Base-by-base conservation (phyloP, 352 stramenopile genomes). In the Globisporangium spinosum region DNA sequence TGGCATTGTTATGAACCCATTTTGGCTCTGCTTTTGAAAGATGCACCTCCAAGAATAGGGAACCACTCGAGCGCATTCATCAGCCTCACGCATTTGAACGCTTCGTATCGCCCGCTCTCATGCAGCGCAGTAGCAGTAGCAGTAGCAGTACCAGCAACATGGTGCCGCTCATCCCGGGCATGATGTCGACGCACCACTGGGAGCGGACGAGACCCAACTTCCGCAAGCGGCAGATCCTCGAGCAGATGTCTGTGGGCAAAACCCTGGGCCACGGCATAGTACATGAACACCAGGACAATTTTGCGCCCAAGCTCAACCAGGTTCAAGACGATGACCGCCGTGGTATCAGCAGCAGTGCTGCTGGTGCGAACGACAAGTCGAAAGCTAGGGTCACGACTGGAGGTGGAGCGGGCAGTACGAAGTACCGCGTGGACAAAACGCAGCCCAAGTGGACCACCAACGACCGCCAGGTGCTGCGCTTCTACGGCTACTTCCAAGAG, bases 401-500 rank as follows among this genome's bases (percentile, higher is more conserved):
- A 27, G 60, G n/a, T 23, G 22, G 17, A 27, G 60, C 27, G 4
- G 17, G 22, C 1, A 85, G 77, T 57, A 79, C 74, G 23, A 84
- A 78, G 47, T 89, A 77, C 67, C 77, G 79, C 53, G 65, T 75
- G 6, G 80, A 90, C 58, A 56, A 71, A 12, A 77, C 68, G n/a
- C 76, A 85, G 53, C 84, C 82, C 17, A 64, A 69, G 25, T 93
- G 87, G 83, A 73, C 93, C 70, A 90, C 83, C 7, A 72, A 90
- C 72, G 83, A 91, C 58, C 75, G 82, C 10, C 82, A 94, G 38
- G 91, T 98, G 47, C 77, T 98, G 45, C 88, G 92, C 22, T 98
- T 97, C 77, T 97, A 93, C 54, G 87, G 82, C 2, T 98, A 96
- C 70, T 97, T 96, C 55, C 65, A 87, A 35, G 88, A 96, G 67